Conservation (phyloP, 208 protist species). For the Crithidia brevicula region DNA sequence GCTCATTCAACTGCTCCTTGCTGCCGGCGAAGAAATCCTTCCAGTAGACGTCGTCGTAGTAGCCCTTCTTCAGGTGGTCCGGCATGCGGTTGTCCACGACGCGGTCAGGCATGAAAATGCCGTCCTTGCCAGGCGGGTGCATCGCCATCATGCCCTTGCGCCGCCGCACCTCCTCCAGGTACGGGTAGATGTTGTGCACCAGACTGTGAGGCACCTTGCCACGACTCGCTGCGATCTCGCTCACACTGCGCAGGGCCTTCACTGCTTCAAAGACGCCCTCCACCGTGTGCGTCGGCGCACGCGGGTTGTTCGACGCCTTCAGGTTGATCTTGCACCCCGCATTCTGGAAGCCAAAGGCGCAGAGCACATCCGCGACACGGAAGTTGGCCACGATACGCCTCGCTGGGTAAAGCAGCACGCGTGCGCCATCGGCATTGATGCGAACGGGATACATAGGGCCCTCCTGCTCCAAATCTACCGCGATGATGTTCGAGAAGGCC, state of each 20-base stretch:
- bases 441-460: constrained; percentile 94
- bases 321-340: constrained; percentile 90
- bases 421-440: constrained; percentile 89
- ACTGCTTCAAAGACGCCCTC: constrained; percentile 92
- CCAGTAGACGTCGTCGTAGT: constrained; percentile 95
- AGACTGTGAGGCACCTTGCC: constrained; percentile 93
- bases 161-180: constrained; percentile 91
- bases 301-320: constrained; percentile 81
- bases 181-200: constrained; percentile 94
- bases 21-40: constrained; percentile 93
- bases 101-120: constrained; percentile 90
- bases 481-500: constrained; percentile 93
- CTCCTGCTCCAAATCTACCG: constrained; percentile 93
- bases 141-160: constrained; percentile 94
- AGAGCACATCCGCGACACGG: constrained; percentile 92
- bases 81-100: constrained; percentile 93
- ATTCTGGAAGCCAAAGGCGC: constrained; percentile 94
- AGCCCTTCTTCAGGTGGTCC: constrained; percentile 93
- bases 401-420: constrained; percentile 90
- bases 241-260: constrained; percentile 88
- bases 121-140: constrained; percentile 92
- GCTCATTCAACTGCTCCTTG: constrained; percentile 89
- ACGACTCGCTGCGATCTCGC: constrained; percentile 91
- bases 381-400: constrained; percentile 92
- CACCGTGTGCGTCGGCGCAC: constrained; percentile 90